Conservation (phyloP, 441 rosid genomes). For the Arabidopsis hybrid region DNA sequence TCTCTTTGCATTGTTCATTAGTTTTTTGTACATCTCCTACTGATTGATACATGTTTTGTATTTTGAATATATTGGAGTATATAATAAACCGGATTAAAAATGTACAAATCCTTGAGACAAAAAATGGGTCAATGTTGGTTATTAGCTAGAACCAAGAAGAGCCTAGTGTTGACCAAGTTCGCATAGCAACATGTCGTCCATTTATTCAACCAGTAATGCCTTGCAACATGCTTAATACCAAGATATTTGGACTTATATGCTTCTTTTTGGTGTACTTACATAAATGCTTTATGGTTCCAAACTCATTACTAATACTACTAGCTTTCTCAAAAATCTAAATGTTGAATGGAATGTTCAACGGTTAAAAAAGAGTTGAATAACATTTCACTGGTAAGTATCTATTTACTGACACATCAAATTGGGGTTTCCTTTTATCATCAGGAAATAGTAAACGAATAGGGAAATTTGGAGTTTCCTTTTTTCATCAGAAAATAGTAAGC, state of each 20-base stretch:
- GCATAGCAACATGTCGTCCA: background rate
- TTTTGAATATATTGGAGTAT: background rate
- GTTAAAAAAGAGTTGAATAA: conserved; percentile 6
- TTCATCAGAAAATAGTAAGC: conserved; percentile 28
- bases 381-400: conserved; percentile 36
- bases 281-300: conserved; percentile 28
- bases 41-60: background rate
- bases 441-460: conserved; percentile 34
- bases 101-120: background rate
- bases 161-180: background rate
- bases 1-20: conserved; percentile 23
- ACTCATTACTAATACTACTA: conserved; percentile 13
- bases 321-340: conserved; percentile 17
- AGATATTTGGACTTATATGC: conserved; percentile 12
- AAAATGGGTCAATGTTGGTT: background rate
- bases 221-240: conserved; percentile 10
- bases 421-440: conserved; percentile 23
- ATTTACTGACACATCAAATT: conserved; percentile 40
- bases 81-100: background rate
- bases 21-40: background rate
- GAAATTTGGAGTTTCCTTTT: conserved; percentile 14
- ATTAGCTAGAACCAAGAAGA: no score
- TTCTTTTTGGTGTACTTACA: background rate
- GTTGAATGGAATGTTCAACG: conserved; percentile 38
- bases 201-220: background rate